A percentile compares a stretch with the other conserved stretches of the same genome.
Conservation (phyloP, 805 yeast species). For the Grigorovia transvaalensis region DNA sequence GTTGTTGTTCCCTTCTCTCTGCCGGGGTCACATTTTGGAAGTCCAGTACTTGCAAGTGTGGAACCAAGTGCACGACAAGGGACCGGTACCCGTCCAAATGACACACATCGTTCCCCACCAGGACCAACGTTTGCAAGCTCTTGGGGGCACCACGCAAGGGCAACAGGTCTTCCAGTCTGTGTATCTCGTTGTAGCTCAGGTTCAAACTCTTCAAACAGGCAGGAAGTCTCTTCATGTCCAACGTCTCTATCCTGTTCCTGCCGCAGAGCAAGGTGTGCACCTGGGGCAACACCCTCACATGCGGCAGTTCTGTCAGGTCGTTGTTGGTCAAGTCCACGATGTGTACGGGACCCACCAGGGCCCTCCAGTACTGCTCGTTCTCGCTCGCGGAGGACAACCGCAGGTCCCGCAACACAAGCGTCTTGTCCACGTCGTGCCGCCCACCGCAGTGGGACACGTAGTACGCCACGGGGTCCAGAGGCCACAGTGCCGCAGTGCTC, state of each 20-base stretch:
- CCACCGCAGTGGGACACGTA: conserved; percentile 32
- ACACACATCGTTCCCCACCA: conserved; percentile 52
- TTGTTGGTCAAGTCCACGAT: conserved; percentile 71
- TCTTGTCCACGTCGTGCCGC: conserved; percentile 18
- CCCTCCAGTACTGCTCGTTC: not conserved
- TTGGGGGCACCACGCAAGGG: conserved; percentile 33
- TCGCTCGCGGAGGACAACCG: conserved; percentile 20
- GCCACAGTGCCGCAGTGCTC: not conserved
- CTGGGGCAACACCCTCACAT: conserved; percentile 35
- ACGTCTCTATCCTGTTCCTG: conserved; percentile 45
- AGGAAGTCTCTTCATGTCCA: conserved; percentile 27
- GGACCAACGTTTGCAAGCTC: conserved; percentile 38
- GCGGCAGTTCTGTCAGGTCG: conserved; percentile 45
- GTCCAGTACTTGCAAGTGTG: conserved; percentile 56
- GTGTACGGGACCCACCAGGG: conserved; percentile 31
- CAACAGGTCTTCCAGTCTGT: conserved; percentile 37
- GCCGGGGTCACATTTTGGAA: conserved; percentile 55
- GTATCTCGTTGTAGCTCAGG: conserved; percentile 42
- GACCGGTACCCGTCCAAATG: conserved; percentile 44
- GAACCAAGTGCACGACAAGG: conserved; percentile 51
- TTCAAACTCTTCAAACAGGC: conserved; percentile 37
- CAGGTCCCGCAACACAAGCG: conserved; percentile 21
- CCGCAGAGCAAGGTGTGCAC: conserved; percentile 46
- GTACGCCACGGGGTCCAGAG: conserved; percentile 39
- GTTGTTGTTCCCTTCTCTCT: conserved; percentile 6